Base-by-base conservation (phyloP, 2,329 filamentous ascomycete species). In the Pseudogymnoascus sp. region DNA sequence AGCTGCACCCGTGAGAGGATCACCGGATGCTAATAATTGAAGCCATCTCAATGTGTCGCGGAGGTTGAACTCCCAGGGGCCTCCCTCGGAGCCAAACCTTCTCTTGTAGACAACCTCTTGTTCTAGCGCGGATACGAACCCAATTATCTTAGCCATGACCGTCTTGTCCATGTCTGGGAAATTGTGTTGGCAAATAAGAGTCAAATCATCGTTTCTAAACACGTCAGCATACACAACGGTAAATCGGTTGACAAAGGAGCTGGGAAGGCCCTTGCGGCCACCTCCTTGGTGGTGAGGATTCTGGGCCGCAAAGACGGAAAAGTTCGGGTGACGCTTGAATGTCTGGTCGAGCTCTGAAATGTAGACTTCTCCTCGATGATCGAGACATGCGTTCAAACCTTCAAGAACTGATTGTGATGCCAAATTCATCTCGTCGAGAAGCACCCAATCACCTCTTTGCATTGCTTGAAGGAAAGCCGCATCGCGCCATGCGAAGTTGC, bases 281-380 rank as follows among this genome's bases (percentile, higher is more conserved):
- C 95, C 93, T 63, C 95, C 95, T 76, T 99, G 95, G 70, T 97
- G 91, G 75, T 99, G 95, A 7, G 95, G 95, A 72, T 99, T 99
- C 74, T 99, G 95, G 0, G 95, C 93, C 12, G 96, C 95, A 71
- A 99, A 99, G 0, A 99, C 84, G n/a, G 89, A 87, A 76, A 99
- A 99, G 66, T 93, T 81, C 0, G 89, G 87, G 73, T 99, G 93
- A 24, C 91, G 87, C 70, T 89, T 88, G 76, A 99, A 99, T 2
- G 91, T 92, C 71, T 96, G 93, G 70, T 97, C 93, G 11, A 99
- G 82, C 72, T 99, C 96, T 0, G 95, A 91, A 64, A 99, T 87
- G 72, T 97, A 99, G 0, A 96, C 91, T 74, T 97, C 91, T 64
- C 95, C 93, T 75, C 96, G 87, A 74, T 99, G 96, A 75, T 99